phyloP scores from a whole-genome alignment of 2,329 filamentous ascomycete species.

The Neophaeococcomyces aloes region DNA sequence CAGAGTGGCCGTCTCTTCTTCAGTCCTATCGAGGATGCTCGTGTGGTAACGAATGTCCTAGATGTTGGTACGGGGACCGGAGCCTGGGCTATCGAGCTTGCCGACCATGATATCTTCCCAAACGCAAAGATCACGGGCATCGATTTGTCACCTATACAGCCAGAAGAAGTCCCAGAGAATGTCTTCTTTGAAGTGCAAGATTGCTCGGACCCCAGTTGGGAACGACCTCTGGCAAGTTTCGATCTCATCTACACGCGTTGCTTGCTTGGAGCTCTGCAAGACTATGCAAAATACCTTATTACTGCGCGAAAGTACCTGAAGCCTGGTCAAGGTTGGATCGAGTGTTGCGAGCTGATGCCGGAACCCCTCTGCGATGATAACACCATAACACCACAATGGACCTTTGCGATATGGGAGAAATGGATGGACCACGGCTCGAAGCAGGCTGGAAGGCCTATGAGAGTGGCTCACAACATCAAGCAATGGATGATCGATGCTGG shows the following conservation, averaged over 20 bases:
- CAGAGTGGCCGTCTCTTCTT: slow-evolving; percentile 37
- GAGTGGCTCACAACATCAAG: slow-evolving; percentile 45
- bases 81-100: slow-evolving; percentile 60
- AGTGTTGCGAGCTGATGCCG: slow-evolving; percentile 36
- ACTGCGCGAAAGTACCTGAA: slow-evolving; percentile 43
- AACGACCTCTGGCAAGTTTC: slow-evolving; percentile 40
- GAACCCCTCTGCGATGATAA: slow-evolving; percentile 43
- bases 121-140: slow-evolving; percentile 50
- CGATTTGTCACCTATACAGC: slow-evolving; percentile 59
- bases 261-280: slow-evolving; percentile 47
- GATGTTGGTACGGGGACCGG: slow-evolving; percentile 53
- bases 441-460: slow-evolving; percentile 32
- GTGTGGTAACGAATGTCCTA: slow-evolving; percentile 43
- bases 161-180: slow-evolving; percentile 56
- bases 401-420: slow-evolving; percentile 41
- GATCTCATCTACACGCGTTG: slow-evolving; percentile 52
- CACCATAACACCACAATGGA: slow-evolving; percentile 40
- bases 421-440: slow-evolving; percentile 34
- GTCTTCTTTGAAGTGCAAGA: slow-evolving; percentile 67
- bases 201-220: slow-evolving; percentile 50
- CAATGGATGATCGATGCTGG: slow-evolving; percentile 47
- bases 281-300: slow-evolving; percentile 46
- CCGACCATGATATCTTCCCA: slow-evolving; percentile 42
- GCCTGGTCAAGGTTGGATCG: slow-evolving; percentile 43
- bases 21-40: slow-evolving; percentile 32